Conservation (phyloP, 73 alveolate genomes). For the Tetrahymena thermophila region DNA sequence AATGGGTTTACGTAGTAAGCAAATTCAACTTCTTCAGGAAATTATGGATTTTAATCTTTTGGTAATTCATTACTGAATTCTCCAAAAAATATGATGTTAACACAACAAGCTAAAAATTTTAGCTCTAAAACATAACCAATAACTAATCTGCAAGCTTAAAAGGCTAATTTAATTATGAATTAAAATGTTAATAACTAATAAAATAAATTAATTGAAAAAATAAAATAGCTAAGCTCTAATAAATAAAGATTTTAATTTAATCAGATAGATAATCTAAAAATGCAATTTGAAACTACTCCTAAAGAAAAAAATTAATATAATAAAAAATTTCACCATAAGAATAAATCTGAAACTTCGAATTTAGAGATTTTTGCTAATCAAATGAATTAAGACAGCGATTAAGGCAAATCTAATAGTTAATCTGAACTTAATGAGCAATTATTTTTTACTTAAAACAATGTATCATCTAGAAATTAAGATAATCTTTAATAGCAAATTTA, state of each 20-base stretch:
- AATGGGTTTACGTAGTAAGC: not conserved
- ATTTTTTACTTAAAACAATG: no score
- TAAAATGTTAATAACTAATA: not conserved
- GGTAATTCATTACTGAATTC: not conserved
- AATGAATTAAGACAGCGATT: not conserved
- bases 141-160: not conserved
- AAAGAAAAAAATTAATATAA: not conserved
- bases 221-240: not conserved
- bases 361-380: not conserved
- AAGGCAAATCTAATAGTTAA: not conserved
- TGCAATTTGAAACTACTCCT: not conserved
- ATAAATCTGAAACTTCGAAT: not conserved
- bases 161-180: not conserved
- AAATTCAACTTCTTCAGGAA: not conserved
- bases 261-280: not conserved
- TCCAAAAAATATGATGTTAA: not conserved
- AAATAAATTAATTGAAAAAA: not conserved
- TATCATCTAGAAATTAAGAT: not conserved
- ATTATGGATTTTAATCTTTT: not conserved
- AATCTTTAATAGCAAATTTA: no score
- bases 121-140: not conserved
- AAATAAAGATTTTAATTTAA: not conserved
- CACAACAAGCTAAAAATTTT: not conserved
- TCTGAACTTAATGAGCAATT: not conserved
- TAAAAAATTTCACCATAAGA: not conserved